Base-by-base conservation (phyloP, 202 grass and related monocot species). In the Panicum hallii region DNA sequence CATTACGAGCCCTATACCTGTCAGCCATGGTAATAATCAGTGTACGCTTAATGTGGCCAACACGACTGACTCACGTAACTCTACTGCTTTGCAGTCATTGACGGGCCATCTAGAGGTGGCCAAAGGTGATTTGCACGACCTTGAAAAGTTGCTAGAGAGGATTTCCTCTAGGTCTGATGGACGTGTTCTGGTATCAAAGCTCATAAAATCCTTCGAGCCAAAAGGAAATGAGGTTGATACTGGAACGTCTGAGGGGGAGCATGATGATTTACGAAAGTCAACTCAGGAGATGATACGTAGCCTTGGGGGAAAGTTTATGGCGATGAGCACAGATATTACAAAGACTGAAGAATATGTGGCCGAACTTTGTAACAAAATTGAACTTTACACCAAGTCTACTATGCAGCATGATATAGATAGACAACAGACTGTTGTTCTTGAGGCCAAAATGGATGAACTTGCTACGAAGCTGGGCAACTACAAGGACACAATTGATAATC, bases 131-230 rank as follows among this genome's bases (percentile, higher is more conserved):
- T 84, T 99, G 68, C 72, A 72, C 72, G 89, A 92, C 56, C 90
- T 99, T 86, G 89, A 90, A 88, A 92, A 80, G 62, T 91, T 93
- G 81, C 58, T 99, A 56, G 81, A 99, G 75, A 88, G 82, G 70
- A 62, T 95, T 83, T 89, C 83, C 23, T 93, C 70, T 74, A 81
- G 85, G 66, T 90, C 91, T 11, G 72, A 79, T 83, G 90, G 90
- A 38, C 89, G 86, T 73, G 88, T 82, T 72, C 88, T 92, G 12
- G 89, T 99, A 75, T 90, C 96, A 45, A 95, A 95, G 81, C 91
- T 99, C 80, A 94, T 99, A 64, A 89, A 92, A 53, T 89, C 96
- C 79, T 99, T 94, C 38, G 96, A 99, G 79, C 72, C 84, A 62
- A 91, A 99, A 84, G 74, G 53, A 83, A 92, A 82, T 84, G 73